phyloP scores from a whole-genome alignment of 768 basidiomycete species.

The Zangia roseola region DNA sequence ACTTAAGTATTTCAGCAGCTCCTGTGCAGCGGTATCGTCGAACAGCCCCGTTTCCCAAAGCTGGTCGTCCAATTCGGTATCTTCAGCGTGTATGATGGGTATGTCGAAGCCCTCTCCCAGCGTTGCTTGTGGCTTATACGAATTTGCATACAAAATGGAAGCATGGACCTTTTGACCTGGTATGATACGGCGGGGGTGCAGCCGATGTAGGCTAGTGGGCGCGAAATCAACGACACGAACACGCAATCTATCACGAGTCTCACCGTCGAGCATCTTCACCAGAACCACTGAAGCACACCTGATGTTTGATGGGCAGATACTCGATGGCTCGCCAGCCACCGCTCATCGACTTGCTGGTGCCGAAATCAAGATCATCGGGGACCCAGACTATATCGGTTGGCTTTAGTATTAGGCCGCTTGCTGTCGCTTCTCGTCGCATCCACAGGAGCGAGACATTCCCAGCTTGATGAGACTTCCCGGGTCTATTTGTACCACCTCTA shows the following conservation, averaged over 20 bases:
- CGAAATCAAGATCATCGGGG: conserved; percentile 25
- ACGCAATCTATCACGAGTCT: neutral
- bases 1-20: conserved; percentile 8
- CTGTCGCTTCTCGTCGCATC: conserved; percentile 34
- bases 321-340: conserved; percentile 14
- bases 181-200: conserved; percentile 25
- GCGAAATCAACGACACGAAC: neutral
- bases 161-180: conserved; percentile 28
- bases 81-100: conserved; percentile 3
- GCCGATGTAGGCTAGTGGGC: conserved; percentile 11
- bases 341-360: conserved; percentile 22
- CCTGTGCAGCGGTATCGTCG: conserved; percentile 15
- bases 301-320: conserved; percentile 26
- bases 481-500: conserved; percentile 23
- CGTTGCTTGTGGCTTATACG: conserved; percentile 18
- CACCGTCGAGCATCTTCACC: conserved; percentile 20
- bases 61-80: neutral
- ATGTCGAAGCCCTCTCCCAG: conserved; percentile 25
- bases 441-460: conserved; percentile 29
- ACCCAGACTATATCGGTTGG: conserved; percentile 27
- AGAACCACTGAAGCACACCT: conserved; percentile 19
- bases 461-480: conserved; percentile 18
- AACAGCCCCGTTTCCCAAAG: conserved; percentile 23
- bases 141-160: conserved; percentile 21
- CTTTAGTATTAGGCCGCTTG: conserved; percentile 24